phyloP scores from a whole-genome alignment of 768 basidiomycete genomes.

The Thelephora ganbajun region DNA sequence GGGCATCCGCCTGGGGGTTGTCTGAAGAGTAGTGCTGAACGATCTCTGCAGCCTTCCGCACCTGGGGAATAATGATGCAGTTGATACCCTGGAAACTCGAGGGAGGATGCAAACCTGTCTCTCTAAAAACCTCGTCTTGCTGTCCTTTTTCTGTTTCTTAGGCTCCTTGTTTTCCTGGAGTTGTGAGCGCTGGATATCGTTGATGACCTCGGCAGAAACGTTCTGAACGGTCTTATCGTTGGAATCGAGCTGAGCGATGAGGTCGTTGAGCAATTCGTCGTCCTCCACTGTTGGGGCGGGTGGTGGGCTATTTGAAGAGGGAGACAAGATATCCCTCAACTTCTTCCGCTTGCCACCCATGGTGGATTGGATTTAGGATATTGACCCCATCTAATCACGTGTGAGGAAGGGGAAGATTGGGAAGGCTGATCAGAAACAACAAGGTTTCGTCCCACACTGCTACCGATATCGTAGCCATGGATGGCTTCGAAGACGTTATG shows the following conservation, averaged over 20 bases:
- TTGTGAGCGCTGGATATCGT: conserved; percentile 30
- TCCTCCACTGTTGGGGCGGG: conserved; percentile 27
- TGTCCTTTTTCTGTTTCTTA: conserved; percentile 28
- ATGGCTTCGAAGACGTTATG: not conserved
- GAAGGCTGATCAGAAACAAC: too few species aligned
- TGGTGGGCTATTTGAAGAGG: conserved; percentile 15
- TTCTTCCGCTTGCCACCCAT: conserved; percentile 51
- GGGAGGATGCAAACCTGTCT: conserved; percentile 38
- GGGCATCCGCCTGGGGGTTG: conserved; percentile 46
- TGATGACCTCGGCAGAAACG: conserved; percentile 34
- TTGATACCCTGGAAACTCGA: too few species aligned
- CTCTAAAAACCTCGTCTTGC: conserved; percentile 53
- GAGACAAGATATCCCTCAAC: conserved; percentile 30
- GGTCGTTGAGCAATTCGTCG: conserved; percentile 56
- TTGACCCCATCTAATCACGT: too few species aligned
- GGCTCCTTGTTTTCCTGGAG: conserved; percentile 12
- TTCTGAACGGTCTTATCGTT: conserved; percentile 34
- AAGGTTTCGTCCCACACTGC: too few species aligned
- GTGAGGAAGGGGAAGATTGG: too few species aligned
- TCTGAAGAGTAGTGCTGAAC: conserved; percentile 36
- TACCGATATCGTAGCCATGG: too few species aligned
- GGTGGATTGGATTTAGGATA: not conserved
- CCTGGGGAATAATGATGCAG: conserved; percentile 25
- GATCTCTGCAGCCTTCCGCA: conserved; percentile 54
- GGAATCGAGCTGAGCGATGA: conserved; percentile 65